Evolutionary conservation across 1,284 basidiomycete genomes (phyloP).

Genomic region (Rugosomyces carneus): DNA sequence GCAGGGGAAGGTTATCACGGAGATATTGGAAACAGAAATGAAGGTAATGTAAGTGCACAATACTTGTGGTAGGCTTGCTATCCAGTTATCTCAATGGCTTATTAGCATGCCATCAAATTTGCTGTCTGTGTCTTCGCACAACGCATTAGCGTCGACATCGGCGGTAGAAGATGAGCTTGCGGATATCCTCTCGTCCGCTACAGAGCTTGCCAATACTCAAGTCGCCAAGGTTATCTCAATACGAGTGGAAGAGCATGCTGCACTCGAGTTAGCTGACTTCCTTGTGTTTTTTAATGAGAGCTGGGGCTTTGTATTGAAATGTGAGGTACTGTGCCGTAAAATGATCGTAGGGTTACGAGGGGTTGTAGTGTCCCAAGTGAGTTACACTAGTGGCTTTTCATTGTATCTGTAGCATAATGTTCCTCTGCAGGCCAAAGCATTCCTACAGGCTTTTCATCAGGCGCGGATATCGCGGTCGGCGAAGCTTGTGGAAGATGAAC

Average conservation of each 20-base stretch:
- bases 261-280: slow-evolving; percentile 71
- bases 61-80: slow-evolving; percentile 10
- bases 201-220: slow-evolving; percentile 70
- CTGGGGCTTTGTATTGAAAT: slow-evolving; percentile 86
- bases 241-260: slow-evolving; percentile 74
- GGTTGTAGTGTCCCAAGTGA: slow-evolving; percentile 73
- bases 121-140: slow-evolving; percentile 3
- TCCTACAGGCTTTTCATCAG: slow-evolving; percentile 84
- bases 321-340: slow-evolving; percentile 77
- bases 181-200: slow-evolving; percentile 74
- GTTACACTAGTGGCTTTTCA: not conserved
- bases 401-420: not conserved
- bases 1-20: slow-evolving; percentile 58
- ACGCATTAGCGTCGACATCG: slow-evolving; percentile 22
- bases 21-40: slow-evolving; percentile 46
- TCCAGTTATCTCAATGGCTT: not conserved
- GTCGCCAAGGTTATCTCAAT: slow-evolving; percentile 49
- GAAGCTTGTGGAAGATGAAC: slow-evolving; percentile 88
- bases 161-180: slow-evolving; percentile 51
- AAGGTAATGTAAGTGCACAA: slow-evolving; percentile 22
- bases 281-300: slow-evolving; percentile 77
- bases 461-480: slow-evolving; percentile 78
- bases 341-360: slow-evolving; percentile 93
- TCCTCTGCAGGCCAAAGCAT: slow-evolving; percentile 68
- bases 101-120: not conserved